Conservation (phyloP, 371 early-diverging fungal species). For the Mortierella sp. region DNA sequence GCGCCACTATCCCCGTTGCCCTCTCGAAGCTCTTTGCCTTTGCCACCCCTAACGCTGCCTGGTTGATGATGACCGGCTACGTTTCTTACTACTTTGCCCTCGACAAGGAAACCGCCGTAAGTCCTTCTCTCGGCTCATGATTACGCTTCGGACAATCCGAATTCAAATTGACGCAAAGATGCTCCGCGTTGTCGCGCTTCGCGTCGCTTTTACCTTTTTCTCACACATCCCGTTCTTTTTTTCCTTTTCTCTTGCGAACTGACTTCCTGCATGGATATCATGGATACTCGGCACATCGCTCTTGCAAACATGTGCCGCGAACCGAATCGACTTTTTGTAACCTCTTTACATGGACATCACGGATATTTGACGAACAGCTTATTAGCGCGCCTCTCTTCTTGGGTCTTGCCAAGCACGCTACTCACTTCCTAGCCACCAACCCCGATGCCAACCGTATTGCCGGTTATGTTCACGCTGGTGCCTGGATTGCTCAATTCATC, state of each 20-base stretch:
- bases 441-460: conserved; percentile 69
- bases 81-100: conserved; percentile 82
- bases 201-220: conserved; percentile 1
- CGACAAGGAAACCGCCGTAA: conserved; percentile 64
- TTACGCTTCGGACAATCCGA: not conserved
- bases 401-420: conserved; percentile 70
- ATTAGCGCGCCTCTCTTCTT: conserved; percentile 75
- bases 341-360: not conserved
- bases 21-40: conserved; percentile 46
- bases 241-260: not conserved
- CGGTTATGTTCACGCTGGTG: conserved; percentile 69
- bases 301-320: not conserved
- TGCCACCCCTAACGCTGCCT: conserved; percentile 69
- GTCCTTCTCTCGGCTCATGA: not conserved
- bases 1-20: conserved; percentile 31
- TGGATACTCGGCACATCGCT: too few relatives aligned
- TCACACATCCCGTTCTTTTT: not conserved
- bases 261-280: too few relatives aligned
- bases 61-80: conserved; percentile 70
- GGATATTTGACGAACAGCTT: conserved; percentile 44
- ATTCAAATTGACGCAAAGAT: not conserved
- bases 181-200: not conserved
- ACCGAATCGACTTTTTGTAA: not conserved
- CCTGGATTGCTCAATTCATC: conserved; percentile 93
- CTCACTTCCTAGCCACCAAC: conserved; percentile 63